phyloP scores from a whole-genome alignment of 768 basidiomycete genomes.

The Mycena chlorophos region DNA sequence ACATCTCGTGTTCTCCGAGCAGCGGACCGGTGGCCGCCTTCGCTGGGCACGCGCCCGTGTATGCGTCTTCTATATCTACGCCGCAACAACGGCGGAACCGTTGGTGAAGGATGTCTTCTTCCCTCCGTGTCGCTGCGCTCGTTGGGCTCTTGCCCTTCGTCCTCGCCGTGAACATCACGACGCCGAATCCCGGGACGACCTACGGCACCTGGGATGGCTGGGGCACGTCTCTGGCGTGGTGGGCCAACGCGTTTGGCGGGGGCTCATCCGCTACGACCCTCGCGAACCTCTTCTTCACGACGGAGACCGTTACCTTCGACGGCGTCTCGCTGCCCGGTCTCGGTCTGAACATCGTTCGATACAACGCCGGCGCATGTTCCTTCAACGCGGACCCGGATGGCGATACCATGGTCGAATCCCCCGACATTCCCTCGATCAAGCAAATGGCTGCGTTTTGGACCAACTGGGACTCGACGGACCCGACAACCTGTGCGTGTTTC shows the following conservation, averaged over 20 bases:
- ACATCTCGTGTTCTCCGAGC: too few relatives aligned
- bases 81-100: too few relatives aligned
- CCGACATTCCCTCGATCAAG: slow-evolving; percentile 15
- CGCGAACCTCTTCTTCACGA: slow-evolving; percentile 24
- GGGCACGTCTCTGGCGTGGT: slow-evolving; percentile 23
- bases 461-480: slow-evolving; percentile 15
- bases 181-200: slow-evolving; percentile 11
- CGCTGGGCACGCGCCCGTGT: too few relatives aligned
- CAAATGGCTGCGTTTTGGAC: slow-evolving; percentile 20
- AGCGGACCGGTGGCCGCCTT: too few relatives aligned
- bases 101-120: background rate
- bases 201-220: slow-evolving; percentile 24
- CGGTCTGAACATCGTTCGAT: slow-evolving; percentile 19
- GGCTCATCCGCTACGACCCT: slow-evolving; percentile 8
- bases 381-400: slow-evolving; percentile 19
- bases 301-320: slow-evolving; percentile 15
- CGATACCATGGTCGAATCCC: slow-evolving; percentile 15
- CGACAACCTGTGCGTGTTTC: too few relatives aligned
- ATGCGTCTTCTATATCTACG: too few relatives aligned
- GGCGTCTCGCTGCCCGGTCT: slow-evolving; percentile 14
- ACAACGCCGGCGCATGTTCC: slow-evolving; percentile 21
- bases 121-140: background rate
- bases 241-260: slow-evolving; percentile 23
- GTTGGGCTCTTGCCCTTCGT: background rate
- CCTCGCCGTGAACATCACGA: slow-evolving; percentile 14